These are phyloP conservation scores for Neopestalotiopsis clavispora DNA, from an alignment of 2,329 filamentous ascomycete species.

Conservation along the genomic window DNA sequence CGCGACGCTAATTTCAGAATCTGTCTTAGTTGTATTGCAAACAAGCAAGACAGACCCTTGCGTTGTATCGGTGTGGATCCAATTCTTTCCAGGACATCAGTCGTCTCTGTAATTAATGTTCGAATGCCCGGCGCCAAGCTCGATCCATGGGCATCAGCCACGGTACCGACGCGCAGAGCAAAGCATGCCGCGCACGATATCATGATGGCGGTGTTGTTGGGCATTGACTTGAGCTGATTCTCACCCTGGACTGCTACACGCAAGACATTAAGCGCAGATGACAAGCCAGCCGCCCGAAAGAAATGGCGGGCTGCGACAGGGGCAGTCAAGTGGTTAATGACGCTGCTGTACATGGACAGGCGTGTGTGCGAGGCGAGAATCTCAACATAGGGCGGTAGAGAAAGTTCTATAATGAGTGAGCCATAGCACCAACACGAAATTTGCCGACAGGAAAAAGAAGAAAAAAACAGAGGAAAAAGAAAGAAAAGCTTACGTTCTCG, in stretches of 20 bases:
- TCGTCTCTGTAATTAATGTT: slow-evolving; percentile 70
- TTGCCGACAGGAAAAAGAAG: too few species aligned
- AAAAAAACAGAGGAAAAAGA: too few species aligned
- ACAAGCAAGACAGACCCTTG: slow-evolving; percentile 67
- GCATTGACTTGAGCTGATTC: slow-evolving; percentile 72
- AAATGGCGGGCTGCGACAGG: slow-evolving; percentile 73
- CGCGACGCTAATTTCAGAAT: slow-evolving; percentile 43
- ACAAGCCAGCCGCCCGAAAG: slow-evolving; percentile 73
- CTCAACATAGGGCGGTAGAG: slow-evolving; percentile 74
- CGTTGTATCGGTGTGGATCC: slow-evolving; percentile 69
- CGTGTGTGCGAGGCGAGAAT: slow-evolving; percentile 76
- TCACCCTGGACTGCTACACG: slow-evolving; percentile 76
- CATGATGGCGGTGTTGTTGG: slow-evolving; percentile 81
- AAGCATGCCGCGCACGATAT: slow-evolving; percentile 77
- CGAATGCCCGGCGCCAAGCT: slow-evolving; percentile 67
- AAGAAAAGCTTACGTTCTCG: slow-evolving; percentile 43
- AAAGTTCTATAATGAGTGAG: slow-evolving; percentile 44
- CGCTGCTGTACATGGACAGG: slow-evolving; percentile 74
- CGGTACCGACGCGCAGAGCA: slow-evolving; percentile 66
- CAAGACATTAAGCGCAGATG: slow-evolving; percentile 76
- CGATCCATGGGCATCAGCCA: slow-evolving; percentile 58
- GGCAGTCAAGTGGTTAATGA: slow-evolving; percentile 76
- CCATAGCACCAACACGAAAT: slow-evolving; percentile 17
- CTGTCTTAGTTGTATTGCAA: slow-evolving; percentile 60
- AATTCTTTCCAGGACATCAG: slow-evolving; percentile 71